phyloP scores from a whole-genome alignment of 192 early-diverging fungal genomes.

The Gryganskiella cystojenkinii region DNA sequence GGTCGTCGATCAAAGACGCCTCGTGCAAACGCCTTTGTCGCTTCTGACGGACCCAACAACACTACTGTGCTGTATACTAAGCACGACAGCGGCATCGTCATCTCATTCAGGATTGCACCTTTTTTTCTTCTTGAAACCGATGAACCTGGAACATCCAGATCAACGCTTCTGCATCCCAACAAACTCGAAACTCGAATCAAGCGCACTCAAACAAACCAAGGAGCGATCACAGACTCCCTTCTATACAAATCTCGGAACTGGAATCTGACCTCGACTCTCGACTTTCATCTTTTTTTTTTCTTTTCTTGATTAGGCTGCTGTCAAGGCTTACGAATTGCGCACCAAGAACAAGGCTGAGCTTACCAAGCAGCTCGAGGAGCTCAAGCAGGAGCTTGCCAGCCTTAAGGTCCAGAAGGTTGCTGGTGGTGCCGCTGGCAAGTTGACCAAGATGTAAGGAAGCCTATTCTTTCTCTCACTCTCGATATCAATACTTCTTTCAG shows the following conservation, averaged over 20 bases:
- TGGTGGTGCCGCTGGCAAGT: constrained; percentile 80
- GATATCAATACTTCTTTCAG: background rate
- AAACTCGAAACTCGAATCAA: no score
- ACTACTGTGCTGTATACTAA: no score
- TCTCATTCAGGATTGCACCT: no score
- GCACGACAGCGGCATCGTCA: no score
- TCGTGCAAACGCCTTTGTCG: no score
- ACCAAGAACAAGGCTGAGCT: constrained; percentile 95
- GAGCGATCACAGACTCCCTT: no score
- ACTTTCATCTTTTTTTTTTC: background rate
- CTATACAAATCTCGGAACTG: background rate
- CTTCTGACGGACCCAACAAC: no score
- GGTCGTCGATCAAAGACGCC: no score
- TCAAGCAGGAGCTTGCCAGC: constrained; percentile 93
- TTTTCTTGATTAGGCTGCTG: constrained; percentile 74
- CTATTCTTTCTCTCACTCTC: background rate
- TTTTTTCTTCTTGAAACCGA: no score
- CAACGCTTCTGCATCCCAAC: no score
- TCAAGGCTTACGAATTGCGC: constrained; percentile 95
- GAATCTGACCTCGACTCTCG: constrained; percentile 16
- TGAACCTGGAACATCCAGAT: no score
- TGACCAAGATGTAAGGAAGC: constrained; percentile 85
- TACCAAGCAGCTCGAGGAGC: constrained; percentile 86
- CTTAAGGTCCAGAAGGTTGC: constrained; percentile 96
- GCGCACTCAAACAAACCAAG: background rate